Base-by-base conservation (phyloP, 1,284 basidiomycete species). In the Paramarasmius palmivorus region DNA sequence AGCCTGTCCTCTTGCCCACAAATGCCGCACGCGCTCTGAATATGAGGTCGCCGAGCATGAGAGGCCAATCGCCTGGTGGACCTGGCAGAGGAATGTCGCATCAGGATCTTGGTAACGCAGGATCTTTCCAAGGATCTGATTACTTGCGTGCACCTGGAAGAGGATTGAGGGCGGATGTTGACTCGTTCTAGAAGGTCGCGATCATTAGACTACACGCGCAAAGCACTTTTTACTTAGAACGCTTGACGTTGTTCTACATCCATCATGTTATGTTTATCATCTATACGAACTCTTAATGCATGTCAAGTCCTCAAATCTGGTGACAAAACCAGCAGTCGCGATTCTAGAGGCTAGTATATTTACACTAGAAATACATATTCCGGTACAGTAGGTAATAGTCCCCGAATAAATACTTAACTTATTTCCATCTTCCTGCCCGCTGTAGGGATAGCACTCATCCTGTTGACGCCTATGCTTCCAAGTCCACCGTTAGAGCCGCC, bases 1-100 rank as follows among this genome's bases (percentile, higher is more conserved):
- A 92, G 64, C 88, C 88, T 0, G 73, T 91, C 17, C 59, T 88
- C 22, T 53, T 90, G 39, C 83, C 83, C 9, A 39, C 25, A 22
- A 44, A 41, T 5, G 49, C 49, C 34, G 23, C 39, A 8, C 47
- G 44, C 38, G 48, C 51, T 46, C n/a, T n/a, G n/a, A n/a, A n/a
- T n/a, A 50, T 35, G 2, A 49, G 44, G 3, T 40, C 22, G 9
- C 22, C 39, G 9, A 22, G 39, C 17, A 19, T 22, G 39, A 17
- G 39, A 17, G 17, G 12, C 12, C 39, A 10, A 40, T 17, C 39
- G 17, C n/a, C 22, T 14, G 17, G 17, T 4, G 17, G 36, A 40
- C n/a, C 17, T 40, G 39, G 39, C 9, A 17, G 17, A 10, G 17
- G 17, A 17, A 40, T 17, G 17, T 17, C 39, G 39, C 17, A 9